These are phyloP conservation scores for Fomitopsis schrenkii DNA, from an alignment of 1,284 basidiomycete genomes.

Conservation along the genomic window DNA sequence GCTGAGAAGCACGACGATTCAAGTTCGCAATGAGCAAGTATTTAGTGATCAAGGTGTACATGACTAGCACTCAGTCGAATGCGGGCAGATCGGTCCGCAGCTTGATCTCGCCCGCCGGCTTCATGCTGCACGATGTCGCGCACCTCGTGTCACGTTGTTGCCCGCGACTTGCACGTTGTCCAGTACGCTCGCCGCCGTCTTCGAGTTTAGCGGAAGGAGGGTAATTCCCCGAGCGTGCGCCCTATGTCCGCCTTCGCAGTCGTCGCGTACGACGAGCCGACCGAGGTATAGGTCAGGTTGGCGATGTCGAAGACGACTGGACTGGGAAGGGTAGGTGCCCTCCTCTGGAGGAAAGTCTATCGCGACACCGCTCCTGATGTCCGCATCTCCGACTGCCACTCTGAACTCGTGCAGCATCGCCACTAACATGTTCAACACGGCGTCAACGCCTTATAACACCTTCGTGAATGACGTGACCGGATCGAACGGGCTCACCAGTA, in stretches of 20 bases:
- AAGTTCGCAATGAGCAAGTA: too few species aligned
- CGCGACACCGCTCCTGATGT: conserved; percentile 18
- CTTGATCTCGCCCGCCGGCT: conserved; percentile 11
- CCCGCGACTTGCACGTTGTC: conserved; percentile 23
- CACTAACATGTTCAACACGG: conserved; percentile 20
- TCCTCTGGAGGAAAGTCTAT: conserved; percentile 30
- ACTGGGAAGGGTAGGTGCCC: conserved; percentile 16
- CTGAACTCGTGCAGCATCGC: conserved; percentile 9
- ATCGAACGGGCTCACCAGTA: conserved; percentile 8
- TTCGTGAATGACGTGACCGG: conserved; percentile 12
- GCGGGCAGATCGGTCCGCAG: conserved; percentile 12
- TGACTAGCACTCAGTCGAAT: too few species aligned
- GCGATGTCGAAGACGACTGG: conserved; percentile 24
- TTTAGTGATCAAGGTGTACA: too few species aligned
- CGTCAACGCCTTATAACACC: conserved; percentile 22
- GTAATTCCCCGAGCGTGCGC: conserved; percentile 22
- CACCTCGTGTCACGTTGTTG: conserved; percentile 12
- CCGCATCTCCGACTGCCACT: conserved; percentile 17
- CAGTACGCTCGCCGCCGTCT: conserved; percentile 17
- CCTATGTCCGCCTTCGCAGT: conserved; percentile 24
- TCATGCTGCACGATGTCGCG: conserved; percentile 14
- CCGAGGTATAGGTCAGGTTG: conserved; percentile 18
- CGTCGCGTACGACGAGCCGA: conserved; percentile 18
- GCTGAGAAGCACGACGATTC: too few species aligned
- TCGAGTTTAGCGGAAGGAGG: conserved; percentile 20